Conservation (phyloP, 164 flowering plant species). For the Taxillus chinensis region DNA sequence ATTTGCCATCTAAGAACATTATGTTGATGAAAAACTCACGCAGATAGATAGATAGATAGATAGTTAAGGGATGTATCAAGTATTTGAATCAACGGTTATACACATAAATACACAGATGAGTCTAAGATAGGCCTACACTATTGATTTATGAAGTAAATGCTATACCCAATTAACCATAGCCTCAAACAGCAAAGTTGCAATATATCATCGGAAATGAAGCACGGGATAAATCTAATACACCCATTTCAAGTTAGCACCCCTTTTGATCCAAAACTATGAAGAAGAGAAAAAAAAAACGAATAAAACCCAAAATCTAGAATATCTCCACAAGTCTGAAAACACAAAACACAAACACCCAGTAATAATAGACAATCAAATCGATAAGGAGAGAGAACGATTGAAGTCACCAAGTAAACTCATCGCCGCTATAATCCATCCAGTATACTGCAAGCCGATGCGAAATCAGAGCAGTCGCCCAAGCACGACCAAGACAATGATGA, state of each 20-base stretch:
- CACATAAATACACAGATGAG: neutral
- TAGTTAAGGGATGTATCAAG: neutral
- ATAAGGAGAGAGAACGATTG: conserved; percentile 1
- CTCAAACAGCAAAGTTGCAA: neutral
- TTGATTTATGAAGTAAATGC: neutral
- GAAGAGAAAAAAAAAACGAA: neutral
- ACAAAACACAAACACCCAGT: conserved; percentile 5
- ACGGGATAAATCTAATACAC: conserved; percentile 8
- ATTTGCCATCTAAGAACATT: neutral
- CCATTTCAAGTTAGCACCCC: conserved; percentile 13
- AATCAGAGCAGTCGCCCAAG: neutral
- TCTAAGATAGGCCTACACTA: neutral
- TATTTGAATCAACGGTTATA: neutral
- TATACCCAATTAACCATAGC: neutral
- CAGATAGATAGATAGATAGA: neutral
- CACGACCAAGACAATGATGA: neutral
- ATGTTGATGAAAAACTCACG: neutral
- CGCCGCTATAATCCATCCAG: conserved; percentile 21
- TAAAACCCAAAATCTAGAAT: conserved; percentile 3
- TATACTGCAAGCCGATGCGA: neutral
- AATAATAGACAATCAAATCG: conserved; percentile 1
- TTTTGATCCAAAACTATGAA: neutral
- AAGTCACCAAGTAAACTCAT: conserved; percentile 12
- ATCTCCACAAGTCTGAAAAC: neutral
- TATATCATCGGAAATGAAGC: conserved; percentile 1